Conservation (phyloP, 129 eudicot genomes). For the Artemisia tridentata region DNA sequence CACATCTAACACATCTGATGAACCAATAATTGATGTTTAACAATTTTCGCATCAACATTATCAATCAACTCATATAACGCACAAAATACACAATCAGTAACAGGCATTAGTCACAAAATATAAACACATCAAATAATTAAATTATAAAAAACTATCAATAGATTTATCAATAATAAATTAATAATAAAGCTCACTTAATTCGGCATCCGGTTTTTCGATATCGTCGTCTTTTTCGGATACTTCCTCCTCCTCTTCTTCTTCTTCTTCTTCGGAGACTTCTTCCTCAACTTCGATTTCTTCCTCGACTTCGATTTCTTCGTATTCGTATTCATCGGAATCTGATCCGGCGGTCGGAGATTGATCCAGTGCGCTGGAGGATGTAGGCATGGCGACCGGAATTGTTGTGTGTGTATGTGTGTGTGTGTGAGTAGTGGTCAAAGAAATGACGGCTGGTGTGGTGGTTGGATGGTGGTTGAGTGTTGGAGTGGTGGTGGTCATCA, state of each 20-base stretch:
- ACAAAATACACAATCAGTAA: too few species aligned
- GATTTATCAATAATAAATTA: not conserved
- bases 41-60: not conserved
- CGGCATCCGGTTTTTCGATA: slow-evolving; percentile 23
- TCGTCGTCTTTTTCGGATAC: too few species aligned
- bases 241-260: slow-evolving; percentile 16
- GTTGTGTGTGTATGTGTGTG: too few species aligned
- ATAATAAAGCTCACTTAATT: slow-evolving; percentile 19
- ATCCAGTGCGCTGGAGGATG: not conserved
- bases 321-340: slow-evolving; percentile 56
- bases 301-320: slow-evolving; percentile 48
- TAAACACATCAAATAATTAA: not conserved
- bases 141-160: not conserved
- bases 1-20: too few species aligned
- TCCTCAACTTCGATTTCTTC: slow-evolving; percentile 48
- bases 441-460: too few species aligned
- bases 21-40: too few species aligned
- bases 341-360: slow-evolving; percentile 27
- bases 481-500: too few species aligned
- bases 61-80: not conserved
- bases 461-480: too few species aligned
- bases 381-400: slow-evolving; percentile 15
- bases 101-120: too few species aligned
- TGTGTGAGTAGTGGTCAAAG: too few species aligned
- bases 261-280: slow-evolving; percentile 38